Evolutionary conservation across 306 rosid species (phyloP).

Genomic region (Ochetophila trinervis): DNA sequence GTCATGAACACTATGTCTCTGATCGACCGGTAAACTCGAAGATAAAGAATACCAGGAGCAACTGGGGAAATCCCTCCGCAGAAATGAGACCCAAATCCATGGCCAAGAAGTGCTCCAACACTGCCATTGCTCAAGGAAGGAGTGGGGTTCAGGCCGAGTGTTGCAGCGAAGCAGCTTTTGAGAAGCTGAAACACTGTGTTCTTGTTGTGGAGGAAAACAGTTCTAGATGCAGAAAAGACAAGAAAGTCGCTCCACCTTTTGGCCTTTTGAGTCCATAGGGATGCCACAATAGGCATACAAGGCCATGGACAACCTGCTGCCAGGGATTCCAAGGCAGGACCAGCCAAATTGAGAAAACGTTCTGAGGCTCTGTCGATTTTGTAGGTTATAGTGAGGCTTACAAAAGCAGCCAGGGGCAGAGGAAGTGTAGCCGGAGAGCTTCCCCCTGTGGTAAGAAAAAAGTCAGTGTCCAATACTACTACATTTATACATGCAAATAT

Average conservation of each 20-base stretch:
- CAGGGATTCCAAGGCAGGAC: slow-evolving; percentile 84
- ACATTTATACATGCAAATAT: background rate
- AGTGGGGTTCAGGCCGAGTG: slow-evolving; percentile 67
- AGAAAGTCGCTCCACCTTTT: slow-evolving; percentile 93
- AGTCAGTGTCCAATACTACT: background rate
- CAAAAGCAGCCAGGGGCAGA: slow-evolving; percentile 93
- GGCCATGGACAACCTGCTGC: slow-evolving; percentile 99
- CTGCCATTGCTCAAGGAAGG: slow-evolving; percentile 72
- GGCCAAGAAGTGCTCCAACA: slow-evolving; percentile 89
- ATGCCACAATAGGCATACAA: slow-evolving; percentile 96
- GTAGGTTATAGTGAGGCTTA: slow-evolving; percentile 92
- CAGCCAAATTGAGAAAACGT: slow-evolving; percentile 85
- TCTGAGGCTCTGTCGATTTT: slow-evolving; percentile 79
- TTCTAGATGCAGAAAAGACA: slow-evolving; percentile 81
- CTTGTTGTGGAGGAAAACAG: slow-evolving; percentile 84
- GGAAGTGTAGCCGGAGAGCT: slow-evolving; percentile 95
- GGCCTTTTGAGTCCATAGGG: slow-evolving; percentile 98
- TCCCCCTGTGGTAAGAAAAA: slow-evolving; percentile 45
- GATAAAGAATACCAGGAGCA: slow-evolving; percentile 91
- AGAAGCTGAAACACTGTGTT: slow-evolving; percentile 81
- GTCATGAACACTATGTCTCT: slow-evolving; percentile 65
- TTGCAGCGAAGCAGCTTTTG: slow-evolving; percentile 88
- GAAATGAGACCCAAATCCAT: slow-evolving; percentile 76
- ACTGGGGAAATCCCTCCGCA: slow-evolving; percentile 75
- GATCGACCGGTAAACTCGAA: slow-evolving; percentile 67